phyloP scores from a whole-genome alignment of 1,284 basidiomycete genomes.

The Malassezia cuniculi region DNA sequence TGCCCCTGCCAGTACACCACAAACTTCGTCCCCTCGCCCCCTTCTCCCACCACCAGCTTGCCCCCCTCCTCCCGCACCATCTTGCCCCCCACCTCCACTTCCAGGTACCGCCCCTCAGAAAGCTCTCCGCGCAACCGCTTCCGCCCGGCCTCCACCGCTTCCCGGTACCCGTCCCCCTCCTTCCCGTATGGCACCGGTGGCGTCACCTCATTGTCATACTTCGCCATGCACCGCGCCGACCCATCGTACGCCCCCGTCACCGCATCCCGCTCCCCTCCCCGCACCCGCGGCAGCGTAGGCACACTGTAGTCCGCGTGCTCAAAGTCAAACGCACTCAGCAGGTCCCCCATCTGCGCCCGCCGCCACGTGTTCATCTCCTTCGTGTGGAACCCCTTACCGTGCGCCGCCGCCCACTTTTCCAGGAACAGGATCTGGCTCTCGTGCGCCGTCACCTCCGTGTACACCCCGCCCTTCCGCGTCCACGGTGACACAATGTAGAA shows the following conservation, averaged over 20 bases:
- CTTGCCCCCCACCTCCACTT: constrained; percentile 16
- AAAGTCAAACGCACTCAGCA: constrained; percentile 32
- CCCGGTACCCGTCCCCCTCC: constrained; percentile 9
- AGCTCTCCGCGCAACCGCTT: constrained; percentile 21
- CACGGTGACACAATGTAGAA: constrained; percentile 30
- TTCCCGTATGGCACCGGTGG: constrained; percentile 10
- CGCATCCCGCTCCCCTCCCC: constrained; percentile 10
- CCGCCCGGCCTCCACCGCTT: constrained; percentile 16
- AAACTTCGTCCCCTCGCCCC: too few species aligned
- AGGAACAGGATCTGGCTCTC: constrained; percentile 28
- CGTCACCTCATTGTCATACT: constrained; percentile 11
- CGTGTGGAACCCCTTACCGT: constrained; percentile 22
- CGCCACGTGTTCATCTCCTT: constrained; percentile 25
- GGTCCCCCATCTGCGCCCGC: constrained; percentile 23
- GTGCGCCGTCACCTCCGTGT: constrained; percentile 26
- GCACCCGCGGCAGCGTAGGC: constrained; percentile 14
- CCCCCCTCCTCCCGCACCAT: too few species aligned
- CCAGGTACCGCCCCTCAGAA: constrained; percentile 23
- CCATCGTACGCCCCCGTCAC: constrained; percentile 16
- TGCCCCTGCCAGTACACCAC: too few species aligned
- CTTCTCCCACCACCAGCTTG: too few species aligned
- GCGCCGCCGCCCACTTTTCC: constrained; percentile 30
- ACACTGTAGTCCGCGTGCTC: constrained; percentile 11
- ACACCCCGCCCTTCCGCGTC: constrained; percentile 27
- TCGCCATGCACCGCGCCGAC: constrained; percentile 7